A percentile compares a stretch with the other conserved stretches of the same genome.
These are phyloP conservation scores for Phlegmacium glaucopus DNA, from an alignment of 768 basidiomycete genomes.

Conservation along the genomic window DNA sequence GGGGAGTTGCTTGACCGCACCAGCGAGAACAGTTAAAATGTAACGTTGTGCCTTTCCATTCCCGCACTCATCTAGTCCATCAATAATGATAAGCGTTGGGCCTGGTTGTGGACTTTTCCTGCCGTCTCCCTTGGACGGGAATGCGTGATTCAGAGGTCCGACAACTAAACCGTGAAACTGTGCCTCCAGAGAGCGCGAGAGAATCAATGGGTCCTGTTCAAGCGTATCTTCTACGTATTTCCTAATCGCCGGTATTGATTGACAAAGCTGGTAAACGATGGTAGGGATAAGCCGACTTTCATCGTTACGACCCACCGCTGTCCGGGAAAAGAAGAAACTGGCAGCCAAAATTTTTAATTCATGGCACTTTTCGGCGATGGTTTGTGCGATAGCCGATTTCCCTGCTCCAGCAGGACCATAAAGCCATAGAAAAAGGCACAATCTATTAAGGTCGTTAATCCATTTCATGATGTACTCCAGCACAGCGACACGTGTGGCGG, in stretches of 20 bases:
- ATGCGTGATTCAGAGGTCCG: conserved; percentile 2
- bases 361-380: not conserved
- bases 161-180: conserved; percentile 8
- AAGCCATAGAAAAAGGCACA: not conserved
- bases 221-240: conserved; percentile 1
- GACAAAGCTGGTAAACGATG: conserved; percentile 10
- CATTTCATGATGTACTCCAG: not conserved
- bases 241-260: conserved; percentile 8
- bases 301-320: conserved; percentile 3
- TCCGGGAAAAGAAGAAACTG: conserved; percentile 1
- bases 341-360: not conserved
- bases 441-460: not conserved
- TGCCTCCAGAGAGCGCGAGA: conserved; percentile 5
- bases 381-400: conserved; percentile 1
- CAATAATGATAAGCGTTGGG: conserved; percentile 11
- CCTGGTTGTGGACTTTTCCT: not conserved
- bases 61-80: conserved; percentile 17
- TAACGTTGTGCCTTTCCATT: conserved; percentile 2
- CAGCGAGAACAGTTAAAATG: conserved; percentile 3
- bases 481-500: not conserved
- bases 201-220: conserved; percentile 8
- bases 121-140: too few relatives aligned
- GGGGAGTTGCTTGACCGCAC: not conserved
- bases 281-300: conserved; percentile 11
- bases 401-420: not conserved